Conservation (phyloP, 2,329 filamentous ascomycete genomes). For the Aspergillus ruber region DNA sequence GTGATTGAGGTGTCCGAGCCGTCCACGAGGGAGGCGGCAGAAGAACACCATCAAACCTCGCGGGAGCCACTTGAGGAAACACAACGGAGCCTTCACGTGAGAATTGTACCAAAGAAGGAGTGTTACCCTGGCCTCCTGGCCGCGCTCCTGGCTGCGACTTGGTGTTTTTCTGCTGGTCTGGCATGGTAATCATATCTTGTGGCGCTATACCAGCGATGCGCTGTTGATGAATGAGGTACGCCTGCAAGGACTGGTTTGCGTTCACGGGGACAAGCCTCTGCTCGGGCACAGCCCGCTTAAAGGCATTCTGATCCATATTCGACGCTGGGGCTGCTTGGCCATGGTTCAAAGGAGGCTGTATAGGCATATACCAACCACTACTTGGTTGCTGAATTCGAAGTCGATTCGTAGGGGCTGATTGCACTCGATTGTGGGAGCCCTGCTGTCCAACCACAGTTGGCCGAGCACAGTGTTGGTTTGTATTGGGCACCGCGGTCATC, state of each 20-base stretch:
- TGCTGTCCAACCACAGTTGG: background rate
- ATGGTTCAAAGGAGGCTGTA: background rate
- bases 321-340: background rate
- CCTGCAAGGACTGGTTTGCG: conserved; percentile 13
- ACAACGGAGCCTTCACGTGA: conserved; percentile 10
- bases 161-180: background rate
- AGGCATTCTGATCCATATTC: background rate
- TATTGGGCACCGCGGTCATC: background rate
- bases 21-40: conserved; percentile 4
- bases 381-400: background rate
- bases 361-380: background rate
- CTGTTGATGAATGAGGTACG: conserved; percentile 24
- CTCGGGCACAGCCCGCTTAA: background rate
- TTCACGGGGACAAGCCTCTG: background rate
- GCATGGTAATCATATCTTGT: conserved; percentile 16
- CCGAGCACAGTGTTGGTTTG: background rate
- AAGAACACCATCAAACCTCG: conserved; percentile 13
- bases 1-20: background rate
- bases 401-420: background rate
- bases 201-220: conserved; percentile 20
- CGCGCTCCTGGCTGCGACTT: background rate
- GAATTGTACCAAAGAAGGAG: conserved; percentile 14
- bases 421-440: background rate
- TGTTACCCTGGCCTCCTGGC: background rate
- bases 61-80: conserved; percentile 15